Conservation (phyloP, 441 rosid genomes). For the Arabidopsis hybrid region DNA sequence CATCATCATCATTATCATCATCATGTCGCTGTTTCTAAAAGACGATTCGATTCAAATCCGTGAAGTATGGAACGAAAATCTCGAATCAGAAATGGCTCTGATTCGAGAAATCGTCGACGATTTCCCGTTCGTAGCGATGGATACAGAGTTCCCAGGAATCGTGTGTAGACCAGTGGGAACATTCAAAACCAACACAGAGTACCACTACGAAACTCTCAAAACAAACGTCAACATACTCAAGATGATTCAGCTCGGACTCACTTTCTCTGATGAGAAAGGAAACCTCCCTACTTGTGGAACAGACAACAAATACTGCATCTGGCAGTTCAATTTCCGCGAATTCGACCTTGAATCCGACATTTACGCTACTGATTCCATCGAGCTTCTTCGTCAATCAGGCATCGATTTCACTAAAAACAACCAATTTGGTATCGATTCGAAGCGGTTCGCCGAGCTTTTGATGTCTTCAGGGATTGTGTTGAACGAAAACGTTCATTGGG, state of each 20-base stretch:
- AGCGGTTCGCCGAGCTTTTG: conserved; percentile 62
- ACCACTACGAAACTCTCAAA: conserved; percentile 60
- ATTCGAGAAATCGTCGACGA: conserved; percentile 58
- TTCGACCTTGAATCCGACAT: conserved; percentile 62
- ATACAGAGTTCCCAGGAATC: conserved; percentile 82
- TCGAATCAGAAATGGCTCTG: conserved; percentile 56
- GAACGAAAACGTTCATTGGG: conserved; percentile 68
- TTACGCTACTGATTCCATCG: conserved; percentile 64
- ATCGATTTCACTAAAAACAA: conserved; percentile 66
- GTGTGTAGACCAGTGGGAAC: conserved; percentile 41
- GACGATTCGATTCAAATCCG: conserved; percentile 65
- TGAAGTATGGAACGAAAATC: conserved; percentile 75
- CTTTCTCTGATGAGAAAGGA: conserved; percentile 72
- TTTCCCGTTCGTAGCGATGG: conserved; percentile 73
- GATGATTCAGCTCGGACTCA: conserved; percentile 81
- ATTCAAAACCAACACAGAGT: conserved; percentile 48
- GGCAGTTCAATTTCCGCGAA: conserved; percentile 85
- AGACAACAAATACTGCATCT: conserved; percentile 55
- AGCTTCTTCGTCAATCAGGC: conserved; percentile 63
- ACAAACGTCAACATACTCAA: conserved; percentile 75
- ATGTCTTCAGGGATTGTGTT: conserved; percentile 75
- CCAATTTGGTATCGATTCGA: conserved; percentile 61
- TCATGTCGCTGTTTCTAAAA: conserved; percentile 49
- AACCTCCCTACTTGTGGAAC: conserved; percentile 75
- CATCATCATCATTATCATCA: background rate